Percentiles rank a stretch among this genome's conserved stretches.
Evolutionary conservation across 2,329 filamentous ascomycete genomes (phyloP).

Genomic region (Botryotinia calthae): DNA sequence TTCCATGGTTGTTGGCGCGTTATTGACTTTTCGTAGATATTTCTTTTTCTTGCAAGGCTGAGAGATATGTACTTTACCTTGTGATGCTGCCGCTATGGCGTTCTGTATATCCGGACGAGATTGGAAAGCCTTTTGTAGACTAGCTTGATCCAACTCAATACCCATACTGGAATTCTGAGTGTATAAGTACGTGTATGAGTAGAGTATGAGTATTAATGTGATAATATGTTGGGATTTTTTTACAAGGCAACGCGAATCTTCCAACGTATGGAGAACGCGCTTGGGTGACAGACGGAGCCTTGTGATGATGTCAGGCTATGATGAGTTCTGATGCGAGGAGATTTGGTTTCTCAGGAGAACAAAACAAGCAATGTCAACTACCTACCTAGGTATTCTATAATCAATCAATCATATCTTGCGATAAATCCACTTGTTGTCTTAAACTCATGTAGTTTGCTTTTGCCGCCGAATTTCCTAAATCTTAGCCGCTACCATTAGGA

Average conservation of each 20-base stretch:
- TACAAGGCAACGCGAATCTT: constrained; percentile 16
- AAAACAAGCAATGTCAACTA: background rate
- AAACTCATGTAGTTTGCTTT: constrained; percentile 1
- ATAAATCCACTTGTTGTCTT: background rate
- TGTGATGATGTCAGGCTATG: constrained; percentile 21
- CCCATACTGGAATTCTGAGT: constrained; percentile 28
- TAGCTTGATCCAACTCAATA: constrained; percentile 33
- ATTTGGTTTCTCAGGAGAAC: background rate
- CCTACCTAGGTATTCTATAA: background rate
- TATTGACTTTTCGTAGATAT: background rate
- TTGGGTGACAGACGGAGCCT: constrained; percentile 19
- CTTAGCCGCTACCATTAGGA: background rate
- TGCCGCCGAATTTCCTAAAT: background rate
- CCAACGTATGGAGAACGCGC: constrained; percentile 9
- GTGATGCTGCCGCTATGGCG: constrained; percentile 37
- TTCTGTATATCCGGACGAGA: constrained; percentile 35
- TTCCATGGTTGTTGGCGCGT: background rate
- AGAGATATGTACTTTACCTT: constrained; percentile 31
- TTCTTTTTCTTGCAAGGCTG: constrained; percentile 20
- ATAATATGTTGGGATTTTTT: constrained; percentile 12
- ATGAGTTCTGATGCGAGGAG: background rate
- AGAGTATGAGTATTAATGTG: background rate
- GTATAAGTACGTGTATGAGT: background rate
- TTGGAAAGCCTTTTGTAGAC: constrained; percentile 36
- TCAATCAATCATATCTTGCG: background rate